Evolutionary conservation across 176 grass and related monocot genomes (phyloP), one percentile per base, ranked within the genome.

Genomic region (Themeda triandra): DNA sequence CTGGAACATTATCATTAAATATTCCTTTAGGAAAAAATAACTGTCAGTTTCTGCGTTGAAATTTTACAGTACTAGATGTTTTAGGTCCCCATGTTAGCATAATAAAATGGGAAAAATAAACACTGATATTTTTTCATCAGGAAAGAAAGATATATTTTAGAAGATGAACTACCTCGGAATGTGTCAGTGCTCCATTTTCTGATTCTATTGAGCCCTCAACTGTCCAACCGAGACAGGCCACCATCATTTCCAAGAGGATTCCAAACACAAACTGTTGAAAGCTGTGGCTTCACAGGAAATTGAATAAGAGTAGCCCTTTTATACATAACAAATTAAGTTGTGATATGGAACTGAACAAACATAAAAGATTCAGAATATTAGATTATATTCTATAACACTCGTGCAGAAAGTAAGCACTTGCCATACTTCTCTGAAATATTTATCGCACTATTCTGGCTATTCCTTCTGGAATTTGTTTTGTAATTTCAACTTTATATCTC

Each of bases 141-240:
- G 66, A 13, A 69, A 69, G 32, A 51, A 51, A 19, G 17, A 2
- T 36, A 67, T 1, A 11, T 5, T 35, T 68, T 68, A 36, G 3
- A 68, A n/a, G 30, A 60, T 13, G 24, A 77, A 44, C 18, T 89
- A 90, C 92, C 82, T 90, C 85, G 77, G 90, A 97, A 78, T 90
- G 87, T 66, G 76, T 87, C 33, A 94, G 72, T 36, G 88, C 69
- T 80, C 77, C 86, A 72, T 92, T 88, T 92, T 97, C 89, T 69
- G 76, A 86, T 60, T 89, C 76, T 80, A 87, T 54, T 40, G 83
- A 89, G 79, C 87, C 63, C 25, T 49, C 25, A 53, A 88, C 79
- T 70, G 92, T 32, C 35, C 30, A 53, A 86, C 79, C 59, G 88
- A 80, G 81, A 97, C 92, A 80, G 87, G 75, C 56, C 35, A 33